Evolutionary conservation across 768 basidiomycete genomes (phyloP), one percentile per base, ranked within the genome.

Genomic region (Leucogyrophana mollusca): DNA sequence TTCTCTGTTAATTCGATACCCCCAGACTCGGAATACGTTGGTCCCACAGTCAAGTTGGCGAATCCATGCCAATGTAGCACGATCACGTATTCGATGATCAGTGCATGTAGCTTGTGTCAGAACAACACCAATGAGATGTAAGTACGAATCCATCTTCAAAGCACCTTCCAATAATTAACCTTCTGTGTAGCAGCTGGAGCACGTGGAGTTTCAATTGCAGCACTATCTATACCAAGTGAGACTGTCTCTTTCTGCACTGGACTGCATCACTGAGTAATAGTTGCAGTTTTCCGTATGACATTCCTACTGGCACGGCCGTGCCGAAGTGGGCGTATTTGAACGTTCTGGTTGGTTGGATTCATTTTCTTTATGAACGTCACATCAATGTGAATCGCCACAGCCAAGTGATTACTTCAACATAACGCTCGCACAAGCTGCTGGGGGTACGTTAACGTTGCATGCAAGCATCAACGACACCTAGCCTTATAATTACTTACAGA

Each of bases 251-350:
- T 13, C 13, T 30, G 27, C 13, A 7, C 6, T 30, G 27, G 27
- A 7, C 27, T 30, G 6, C 13, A 13, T 30, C 27, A 13, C 27
- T 30, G 27, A 30, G 27, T 7, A 7, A 30, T 30, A 22, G 22
- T 35, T 6, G 44, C 34, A 79, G 79, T n/a, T 83, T 66, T 50
- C 76, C 79, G 0, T 42, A 64, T 11, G 55, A 61, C n/a, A 61
- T 85, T 39, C 83, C 83, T 2, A 48, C 55, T 0, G 74, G 73
- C 8, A 69, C 77, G 2, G 63, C 68, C 9, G 70, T 85, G 16
- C 83, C 82, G 8, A 73, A 72, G 9, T 86, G 83, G 83, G 83
- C 83, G 10, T 86, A 76, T 49, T 62, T 78, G 25, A 73, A 81
- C 46, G 74, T 84, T 17, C 60, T 68, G 55, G 73, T 9, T 49